Evolutionary conservation across 305 asterid species (phyloP).

Genomic region (Solanum aculeatissimum): DNA sequence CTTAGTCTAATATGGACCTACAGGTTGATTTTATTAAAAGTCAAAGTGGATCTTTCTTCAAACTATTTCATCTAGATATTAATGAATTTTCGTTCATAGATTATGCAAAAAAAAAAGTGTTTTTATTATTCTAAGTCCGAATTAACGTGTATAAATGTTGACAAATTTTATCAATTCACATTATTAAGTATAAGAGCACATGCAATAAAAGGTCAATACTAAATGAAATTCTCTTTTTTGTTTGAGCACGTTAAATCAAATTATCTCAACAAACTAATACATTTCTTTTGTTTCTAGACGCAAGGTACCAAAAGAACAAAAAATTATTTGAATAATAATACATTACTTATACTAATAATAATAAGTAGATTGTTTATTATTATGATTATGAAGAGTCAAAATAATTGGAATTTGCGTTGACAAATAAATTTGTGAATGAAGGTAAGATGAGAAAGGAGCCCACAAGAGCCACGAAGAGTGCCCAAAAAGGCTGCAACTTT

Average conservation of each 20-base stretch:
- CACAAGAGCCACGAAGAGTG: not conserved
- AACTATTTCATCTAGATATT: not conserved
- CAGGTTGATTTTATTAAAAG: not conserved
- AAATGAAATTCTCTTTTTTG: not conserved
- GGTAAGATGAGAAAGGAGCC: not conserved
- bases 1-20: no score
- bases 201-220: not conserved
- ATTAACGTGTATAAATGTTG: not conserved
- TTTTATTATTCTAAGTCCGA: not conserved
- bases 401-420: not conserved
- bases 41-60: not conserved
- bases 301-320: not conserved
- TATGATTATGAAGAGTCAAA: not conserved
- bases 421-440: not conserved
- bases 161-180: not conserved
- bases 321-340: no score
- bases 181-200: not conserved
- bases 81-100: not conserved
- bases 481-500: not conserved
- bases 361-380: not conserved
- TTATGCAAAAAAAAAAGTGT: not conserved
- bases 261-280: not conserved
- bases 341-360: not conserved
- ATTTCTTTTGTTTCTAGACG: not conserved
- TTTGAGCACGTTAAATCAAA: not conserved